These are phyloP conservation scores for Backusella macrospora DNA, from an alignment of 192 early-diverging fungal species.

Conservation along the genomic window DNA sequence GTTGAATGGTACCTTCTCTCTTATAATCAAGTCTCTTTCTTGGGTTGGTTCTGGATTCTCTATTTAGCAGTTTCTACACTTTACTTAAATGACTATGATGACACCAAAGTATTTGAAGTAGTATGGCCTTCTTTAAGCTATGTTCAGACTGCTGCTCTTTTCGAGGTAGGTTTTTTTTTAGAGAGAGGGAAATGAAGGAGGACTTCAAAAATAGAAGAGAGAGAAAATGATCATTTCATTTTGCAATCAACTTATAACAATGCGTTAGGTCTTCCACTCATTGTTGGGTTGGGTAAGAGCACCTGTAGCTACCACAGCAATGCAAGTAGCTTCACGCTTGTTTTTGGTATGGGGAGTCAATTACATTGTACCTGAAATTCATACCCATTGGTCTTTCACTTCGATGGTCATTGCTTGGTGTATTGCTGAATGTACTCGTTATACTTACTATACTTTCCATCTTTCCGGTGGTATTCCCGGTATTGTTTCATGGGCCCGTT, in stretches of 20 bases:
- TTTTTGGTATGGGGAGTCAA: constrained; percentile 83
- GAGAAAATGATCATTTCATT: background rate
- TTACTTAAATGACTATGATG: constrained; percentile 54
- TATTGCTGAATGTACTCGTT: constrained; percentile 90
- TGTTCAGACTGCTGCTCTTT: constrained; percentile 82
- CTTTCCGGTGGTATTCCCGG: constrained; percentile 63
- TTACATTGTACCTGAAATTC: constrained; percentile 71
- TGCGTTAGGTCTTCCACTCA: constrained; percentile 3
- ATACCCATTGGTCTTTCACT: constrained; percentile 65
- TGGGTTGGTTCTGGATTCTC: constrained; percentile 83
- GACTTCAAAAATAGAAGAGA: too few species aligned
- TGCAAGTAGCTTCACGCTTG: constrained; percentile 88
- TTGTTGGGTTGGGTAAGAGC: constrained; percentile 79
- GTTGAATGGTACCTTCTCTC: constrained; percentile 71
- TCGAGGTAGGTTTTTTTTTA: constrained; percentile 66
- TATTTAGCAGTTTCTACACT: constrained; percentile 57
- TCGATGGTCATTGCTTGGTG: constrained; percentile 91
- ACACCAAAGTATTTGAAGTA: constrained; percentile 61
- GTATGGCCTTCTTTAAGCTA: constrained; percentile 64
- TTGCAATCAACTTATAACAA: background rate
- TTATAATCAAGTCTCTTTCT: constrained; percentile 84
- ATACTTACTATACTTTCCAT: constrained; percentile 85
- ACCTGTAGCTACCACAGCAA: constrained; percentile 73
- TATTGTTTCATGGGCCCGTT: constrained; percentile 73
- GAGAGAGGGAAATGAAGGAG: background rate